Conservation (phyloP, 768 basidiomycete species). For the Boletus rubroflammeus region DNA sequence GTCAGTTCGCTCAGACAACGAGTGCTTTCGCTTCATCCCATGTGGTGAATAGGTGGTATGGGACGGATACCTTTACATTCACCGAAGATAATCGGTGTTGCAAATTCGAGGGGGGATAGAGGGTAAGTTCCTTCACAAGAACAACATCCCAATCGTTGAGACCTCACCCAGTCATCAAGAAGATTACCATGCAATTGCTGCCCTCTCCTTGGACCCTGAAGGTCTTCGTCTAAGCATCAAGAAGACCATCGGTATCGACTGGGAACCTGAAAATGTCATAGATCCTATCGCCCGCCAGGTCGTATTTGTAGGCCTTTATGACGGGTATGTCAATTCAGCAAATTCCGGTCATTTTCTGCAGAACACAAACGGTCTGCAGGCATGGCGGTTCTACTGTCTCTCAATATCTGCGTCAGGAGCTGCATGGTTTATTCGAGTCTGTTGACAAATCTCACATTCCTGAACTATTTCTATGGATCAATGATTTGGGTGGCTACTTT, state of each 20-base stretch:
- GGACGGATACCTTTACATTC: constrained; percentile 70
- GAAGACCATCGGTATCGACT: constrained; percentile 59
- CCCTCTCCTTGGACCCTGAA: constrained; percentile 70
- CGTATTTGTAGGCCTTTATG: constrained; percentile 86
- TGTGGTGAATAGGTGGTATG: constrained; percentile 45
- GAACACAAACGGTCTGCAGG: constrained; percentile 38
- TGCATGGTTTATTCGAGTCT: constrained; percentile 82
- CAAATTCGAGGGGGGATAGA: constrained; percentile 72
- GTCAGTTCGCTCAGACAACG: constrained; percentile 30
- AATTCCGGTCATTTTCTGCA: not conserved
- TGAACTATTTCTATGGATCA: constrained; percentile 72
- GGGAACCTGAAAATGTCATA: constrained; percentile 59
- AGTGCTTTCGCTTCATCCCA: constrained; percentile 6
- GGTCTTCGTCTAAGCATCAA: constrained; percentile 68
- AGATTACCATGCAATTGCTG: constrained; percentile 76
- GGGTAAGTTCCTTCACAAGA: constrained; percentile 39
- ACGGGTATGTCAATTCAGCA: constrained; percentile 56
- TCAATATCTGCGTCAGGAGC: constrained; percentile 77
- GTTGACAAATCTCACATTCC: constrained; percentile 69
- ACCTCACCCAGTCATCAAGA: constrained; percentile 70
- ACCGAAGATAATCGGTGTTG: constrained; percentile 74
- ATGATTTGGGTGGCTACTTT: constrained; percentile 86
- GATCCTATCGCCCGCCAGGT: constrained; percentile 68
- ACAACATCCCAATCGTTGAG: constrained; percentile 1
- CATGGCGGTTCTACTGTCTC: constrained; percentile 93